phyloP scores from a whole-genome alignment of 169 alveolate genomes.

The Sarcocystis neurona region DNA sequence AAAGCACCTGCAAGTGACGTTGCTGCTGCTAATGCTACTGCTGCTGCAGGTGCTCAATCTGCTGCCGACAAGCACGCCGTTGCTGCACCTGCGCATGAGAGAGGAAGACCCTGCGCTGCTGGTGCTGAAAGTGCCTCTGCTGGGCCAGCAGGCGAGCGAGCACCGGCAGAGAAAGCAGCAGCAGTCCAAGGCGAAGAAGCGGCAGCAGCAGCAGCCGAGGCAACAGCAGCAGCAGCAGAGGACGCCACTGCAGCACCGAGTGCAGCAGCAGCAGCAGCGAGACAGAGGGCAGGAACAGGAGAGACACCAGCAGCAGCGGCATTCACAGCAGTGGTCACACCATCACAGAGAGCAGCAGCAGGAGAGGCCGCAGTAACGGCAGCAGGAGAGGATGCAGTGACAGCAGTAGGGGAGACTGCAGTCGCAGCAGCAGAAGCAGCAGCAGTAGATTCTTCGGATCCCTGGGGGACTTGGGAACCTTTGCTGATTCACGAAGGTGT shows the following conservation, averaged over 20 bases:
- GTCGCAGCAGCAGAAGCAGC: not conserved
- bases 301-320: not conserved
- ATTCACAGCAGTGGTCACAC: too few species aligned
- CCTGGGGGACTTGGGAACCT: not conserved
- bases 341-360: not conserved
- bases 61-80: too few species aligned
- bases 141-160: too few species aligned
- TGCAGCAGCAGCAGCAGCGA: slow-evolving; percentile 4
- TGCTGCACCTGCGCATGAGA: too few species aligned
- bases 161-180: too few species aligned
- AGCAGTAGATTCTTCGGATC: too few species aligned
- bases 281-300: not conserved
- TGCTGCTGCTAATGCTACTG: too few species aligned
- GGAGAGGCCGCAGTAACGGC: not conserved
- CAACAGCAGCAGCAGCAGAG: not conserved
- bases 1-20: too few species aligned
- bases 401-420: not conserved
- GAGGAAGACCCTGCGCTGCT: too few species aligned
- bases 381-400: not conserved
- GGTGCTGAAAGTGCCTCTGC: too few species aligned
- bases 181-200: not conserved
- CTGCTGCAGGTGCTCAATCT: too few species aligned
- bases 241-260: not conserved
- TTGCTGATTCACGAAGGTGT: slow-evolving; percentile 4
- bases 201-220: not conserved